Evolutionary conservation across 164 flowering plant species (phyloP), one percentile per base, ranked within the genome.

Genomic region (Magnolia kwangsiensis): DNA sequence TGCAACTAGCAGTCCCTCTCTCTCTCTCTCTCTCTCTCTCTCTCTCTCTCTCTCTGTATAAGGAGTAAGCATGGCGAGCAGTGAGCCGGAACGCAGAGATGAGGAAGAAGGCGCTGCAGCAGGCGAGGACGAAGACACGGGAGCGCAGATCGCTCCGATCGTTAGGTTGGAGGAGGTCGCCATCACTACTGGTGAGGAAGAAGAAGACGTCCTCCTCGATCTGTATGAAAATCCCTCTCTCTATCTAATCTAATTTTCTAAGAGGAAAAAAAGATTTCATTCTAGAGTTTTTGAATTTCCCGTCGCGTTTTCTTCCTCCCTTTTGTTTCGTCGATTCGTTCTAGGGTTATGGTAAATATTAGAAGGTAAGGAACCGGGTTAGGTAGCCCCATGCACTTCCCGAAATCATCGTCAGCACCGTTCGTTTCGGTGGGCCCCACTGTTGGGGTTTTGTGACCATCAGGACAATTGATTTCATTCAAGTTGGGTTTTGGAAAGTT

Each of bases 91-190:
- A 75, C 88, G 80, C 83, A 80, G 83, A 72, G 89, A 87, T n/a
- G 94, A 86, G 37, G 92, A 86, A 18, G 86, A 83, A 21, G 69
- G 21, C 8, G 77, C 81, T 11, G 82, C 81, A 49, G 80, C 81
- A 45, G 86, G 76, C 4, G 97, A 91, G 7, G 97, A 92, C 7
- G 98, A 93, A 76, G 96, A 91, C 76, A 90, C 95, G 61, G 98
- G 98, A 21, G 98, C 96, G 9, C 92, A 89, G 74, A 84, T 93
- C 7, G 92, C 96, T 13, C 98, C 98, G 11, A 90, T 93, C 78
- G 87, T 90, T 64, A 87, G 67, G 82, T 92, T 94, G 45, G 93
- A 92, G 80, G 95, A 89, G 74, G 97, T 92, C 50, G 83, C 92
- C 55, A 89, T 92, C 76, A 80, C 90, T 67, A 91, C 97, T 67